phyloP scores from a whole-genome alignment of 2,329 filamentous ascomycete genomes.

The Fusarium nygamai region DNA sequence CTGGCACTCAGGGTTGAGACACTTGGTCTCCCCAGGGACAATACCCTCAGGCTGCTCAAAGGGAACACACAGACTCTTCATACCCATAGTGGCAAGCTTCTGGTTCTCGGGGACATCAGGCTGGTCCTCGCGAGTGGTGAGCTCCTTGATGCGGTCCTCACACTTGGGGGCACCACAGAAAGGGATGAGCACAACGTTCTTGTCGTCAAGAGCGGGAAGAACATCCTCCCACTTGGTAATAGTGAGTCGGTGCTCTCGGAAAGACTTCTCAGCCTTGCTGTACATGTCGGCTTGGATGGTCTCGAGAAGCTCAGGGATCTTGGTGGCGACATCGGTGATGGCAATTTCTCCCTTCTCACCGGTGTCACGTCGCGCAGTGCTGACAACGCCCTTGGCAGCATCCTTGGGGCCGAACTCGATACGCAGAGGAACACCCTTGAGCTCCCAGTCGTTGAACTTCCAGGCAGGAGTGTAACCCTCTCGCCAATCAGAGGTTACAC shows the following conservation, averaged over 20 bases:
- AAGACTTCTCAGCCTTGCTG: slow-evolving; percentile 78
- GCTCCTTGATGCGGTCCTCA: slow-evolving; percentile 94
- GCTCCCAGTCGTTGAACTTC: slow-evolving; percentile 99
- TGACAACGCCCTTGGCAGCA: slow-evolving; percentile 84
- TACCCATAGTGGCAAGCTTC: slow-evolving; percentile 68
- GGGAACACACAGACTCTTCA: slow-evolving; percentile 76
- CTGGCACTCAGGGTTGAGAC: slow-evolving; percentile 87
- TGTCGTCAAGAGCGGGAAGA: slow-evolving; percentile 86
- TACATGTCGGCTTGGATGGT: slow-evolving; percentile 88
- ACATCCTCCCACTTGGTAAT: slow-evolving; percentile 93
- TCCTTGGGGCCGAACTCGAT: slow-evolving; percentile 98
- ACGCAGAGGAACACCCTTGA: slow-evolving; percentile 93
- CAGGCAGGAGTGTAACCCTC: slow-evolving; percentile 94
- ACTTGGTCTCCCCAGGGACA: slow-evolving; percentile 85
- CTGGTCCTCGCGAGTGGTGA: slow-evolving; percentile 78
- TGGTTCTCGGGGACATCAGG: slow-evolving; percentile 62
- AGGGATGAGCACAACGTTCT: slow-evolving; percentile 93
- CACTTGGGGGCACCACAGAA: slow-evolving; percentile 85
- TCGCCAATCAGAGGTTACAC: slow-evolving; percentile 82
- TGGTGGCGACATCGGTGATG: slow-evolving; percentile 76
- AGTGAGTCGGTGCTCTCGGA: slow-evolving; percentile 81
- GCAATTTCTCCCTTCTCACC: slow-evolving; percentile 84
- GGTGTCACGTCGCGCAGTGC: slow-evolving; percentile 86
- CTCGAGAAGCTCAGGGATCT: slow-evolving; percentile 84
- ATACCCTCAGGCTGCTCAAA: slow-evolving; percentile 88